Conservation (phyloP, 129 eudicot genomes). For the Cynara cardunculus region DNA sequence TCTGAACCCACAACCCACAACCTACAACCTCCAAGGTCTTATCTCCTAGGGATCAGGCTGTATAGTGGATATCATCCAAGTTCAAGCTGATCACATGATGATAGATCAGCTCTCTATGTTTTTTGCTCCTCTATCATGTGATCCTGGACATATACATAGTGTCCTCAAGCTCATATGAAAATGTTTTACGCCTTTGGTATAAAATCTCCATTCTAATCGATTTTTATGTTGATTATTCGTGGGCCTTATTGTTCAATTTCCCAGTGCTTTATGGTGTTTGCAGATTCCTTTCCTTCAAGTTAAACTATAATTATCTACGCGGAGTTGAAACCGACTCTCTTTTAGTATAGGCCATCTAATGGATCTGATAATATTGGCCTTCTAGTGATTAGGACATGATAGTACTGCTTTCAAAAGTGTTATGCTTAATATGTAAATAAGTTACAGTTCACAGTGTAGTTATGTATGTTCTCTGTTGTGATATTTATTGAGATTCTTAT, state of each 20-base stretch:
- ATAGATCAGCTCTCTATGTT: not conserved
- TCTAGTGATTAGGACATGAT: not conserved
- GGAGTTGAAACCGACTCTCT: not conserved
- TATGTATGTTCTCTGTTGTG: conserved; percentile 12
- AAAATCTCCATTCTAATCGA: not conserved
- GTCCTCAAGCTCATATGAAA: not conserved
- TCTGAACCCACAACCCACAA: not conserved
- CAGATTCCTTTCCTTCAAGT: not conserved
- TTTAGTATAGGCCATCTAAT: not conserved
- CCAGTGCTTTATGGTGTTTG: not conserved
- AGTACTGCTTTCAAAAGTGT: not conserved
- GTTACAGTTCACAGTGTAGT: not conserved
- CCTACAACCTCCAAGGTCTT: not conserved
- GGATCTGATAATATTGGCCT: not conserved
- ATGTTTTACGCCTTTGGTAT: not conserved
- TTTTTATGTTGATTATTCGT: not conserved
- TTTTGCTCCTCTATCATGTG: not conserved
- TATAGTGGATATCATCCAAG: not conserved
- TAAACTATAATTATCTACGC: not conserved
- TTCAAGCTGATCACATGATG: not conserved
- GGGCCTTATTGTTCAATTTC: not conserved
- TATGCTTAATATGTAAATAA: not conserved
- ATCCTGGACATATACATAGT: not conserved
- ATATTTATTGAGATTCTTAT: conserved; percentile 1
- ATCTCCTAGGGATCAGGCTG: not conserved